phyloP scores from a whole-genome alignment of 805 yeast genomes.

The Candida lessepsii region DNA sequence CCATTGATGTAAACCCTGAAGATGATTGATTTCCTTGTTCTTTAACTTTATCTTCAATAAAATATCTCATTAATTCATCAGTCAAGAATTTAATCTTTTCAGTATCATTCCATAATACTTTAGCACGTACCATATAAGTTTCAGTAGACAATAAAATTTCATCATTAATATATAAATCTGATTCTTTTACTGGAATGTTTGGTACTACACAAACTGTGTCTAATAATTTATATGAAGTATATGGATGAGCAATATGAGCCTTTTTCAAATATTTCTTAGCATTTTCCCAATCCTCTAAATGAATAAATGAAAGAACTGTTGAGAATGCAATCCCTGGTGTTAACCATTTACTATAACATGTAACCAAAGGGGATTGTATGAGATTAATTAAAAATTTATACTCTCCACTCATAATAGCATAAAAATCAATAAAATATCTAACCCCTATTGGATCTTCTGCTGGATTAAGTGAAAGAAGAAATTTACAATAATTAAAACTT shows the following conservation, averaged over 20 bases:
- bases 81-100: constrained; percentile 48
- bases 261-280: constrained; percentile 49
- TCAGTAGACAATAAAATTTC: constrained; percentile 46
- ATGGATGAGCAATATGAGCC: constrained; percentile 60
- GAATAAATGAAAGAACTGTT: constrained; percentile 58
- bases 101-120: constrained; percentile 52
- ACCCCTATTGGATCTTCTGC: constrained; percentile 83
- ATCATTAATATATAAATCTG: constrained; percentile 22
- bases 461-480: constrained; percentile 67
- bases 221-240: constrained; percentile 50
- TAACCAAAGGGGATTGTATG: constrained; percentile 53
- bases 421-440: constrained; percentile 77
- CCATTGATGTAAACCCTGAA: constrained; percentile 13
- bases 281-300: constrained; percentile 34
- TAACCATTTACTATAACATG: constrained; percentile 61
- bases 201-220: constrained; percentile 43
- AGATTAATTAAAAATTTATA: constrained; percentile 60
- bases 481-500: constrained; percentile 72
- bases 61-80: constrained; percentile 34
- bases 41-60: constrained; percentile 10
- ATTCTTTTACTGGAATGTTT: constrained; percentile 21
- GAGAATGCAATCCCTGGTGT: constrained; percentile 75
- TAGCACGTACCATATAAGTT: constrained; percentile 59
- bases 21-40: neutral
- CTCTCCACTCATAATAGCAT: constrained; percentile 65